phyloP scores from a whole-genome alignment of 2,329 filamentous ascomycete genomes.

The Hortaea sp. region DNA sequence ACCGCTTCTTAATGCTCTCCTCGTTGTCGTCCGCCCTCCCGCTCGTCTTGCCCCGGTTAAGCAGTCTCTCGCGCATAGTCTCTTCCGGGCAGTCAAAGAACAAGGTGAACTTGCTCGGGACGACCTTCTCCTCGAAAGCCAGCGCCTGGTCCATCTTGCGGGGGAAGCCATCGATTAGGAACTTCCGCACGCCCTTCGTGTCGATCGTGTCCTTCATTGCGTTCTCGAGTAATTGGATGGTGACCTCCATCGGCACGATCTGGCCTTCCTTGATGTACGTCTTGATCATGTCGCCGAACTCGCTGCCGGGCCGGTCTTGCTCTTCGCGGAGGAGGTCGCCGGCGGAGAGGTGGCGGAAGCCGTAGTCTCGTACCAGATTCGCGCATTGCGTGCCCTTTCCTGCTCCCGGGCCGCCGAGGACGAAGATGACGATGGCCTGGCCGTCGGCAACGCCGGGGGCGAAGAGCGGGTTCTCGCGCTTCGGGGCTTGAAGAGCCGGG shows the following conservation, averaged over 20 bases:
- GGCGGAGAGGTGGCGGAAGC: slow-evolving; percentile 86
- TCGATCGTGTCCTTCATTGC: slow-evolving; percentile 68
- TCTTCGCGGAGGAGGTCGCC: slow-evolving; percentile 90
- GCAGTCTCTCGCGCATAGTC: slow-evolving; percentile 71
- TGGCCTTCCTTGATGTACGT: slow-evolving; percentile 86
- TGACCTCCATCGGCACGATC: slow-evolving; percentile 99
- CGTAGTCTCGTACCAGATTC: slow-evolving; percentile 75
- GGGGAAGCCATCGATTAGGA: slow-evolving; percentile 76
- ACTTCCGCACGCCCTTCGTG: slow-evolving; percentile 53
- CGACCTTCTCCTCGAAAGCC: slow-evolving; percentile 86
- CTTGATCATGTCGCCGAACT: slow-evolving; percentile 90
- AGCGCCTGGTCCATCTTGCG: slow-evolving; percentile 94
- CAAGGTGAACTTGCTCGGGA: slow-evolving; percentile 71
- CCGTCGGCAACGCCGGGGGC: slow-evolving; percentile 39
- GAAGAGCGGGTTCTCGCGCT: slow-evolving; percentile 60
- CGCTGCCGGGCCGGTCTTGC: slow-evolving; percentile 72
- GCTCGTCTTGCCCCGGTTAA: slow-evolving; percentile 87
- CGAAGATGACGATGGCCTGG: slow-evolving; percentile 86
- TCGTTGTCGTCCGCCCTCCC: slow-evolving; percentile 88
- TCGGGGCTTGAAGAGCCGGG: slow-evolving; percentile 35
- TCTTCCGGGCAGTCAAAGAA: slow-evolving; percentile 92
- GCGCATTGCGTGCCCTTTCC: slow-evolving; percentile 96
- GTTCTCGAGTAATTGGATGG: slow-evolving; percentile 84
- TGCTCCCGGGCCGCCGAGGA: slow-evolving; percentile 88
- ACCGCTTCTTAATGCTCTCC: slow-evolving; percentile 92